Percentiles rank a stretch among this genome's conserved stretches.
Conservation (phyloP, 2,329 filamentous ascomycete genomes). For the Fusarium sp. region DNA sequence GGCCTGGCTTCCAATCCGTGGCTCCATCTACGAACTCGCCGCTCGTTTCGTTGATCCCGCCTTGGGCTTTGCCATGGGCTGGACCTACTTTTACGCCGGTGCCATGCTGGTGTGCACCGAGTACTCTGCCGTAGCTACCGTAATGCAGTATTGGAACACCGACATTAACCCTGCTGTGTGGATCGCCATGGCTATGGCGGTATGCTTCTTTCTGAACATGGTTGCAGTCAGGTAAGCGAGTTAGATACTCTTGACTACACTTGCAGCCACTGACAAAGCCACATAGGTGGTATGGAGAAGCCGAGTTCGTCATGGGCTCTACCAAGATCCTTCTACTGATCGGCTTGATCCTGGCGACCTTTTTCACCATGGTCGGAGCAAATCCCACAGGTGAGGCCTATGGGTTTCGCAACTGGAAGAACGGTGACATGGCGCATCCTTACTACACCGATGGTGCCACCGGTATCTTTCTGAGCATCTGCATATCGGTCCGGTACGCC, state of each 20-base stretch:
- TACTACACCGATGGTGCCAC: slow-evolving; percentile 60
- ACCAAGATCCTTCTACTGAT: slow-evolving; percentile 60
- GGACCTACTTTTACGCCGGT: slow-evolving; percentile 62
- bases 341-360: slow-evolving; percentile 71
- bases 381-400: slow-evolving; percentile 73
- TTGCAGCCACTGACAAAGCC: rapidly evolving
- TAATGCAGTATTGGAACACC: slow-evolving; percentile 59
- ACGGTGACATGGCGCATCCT: slow-evolving; percentile 48
- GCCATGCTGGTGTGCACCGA: slow-evolving; percentile 60
- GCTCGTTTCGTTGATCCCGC: slow-evolving; percentile 68
- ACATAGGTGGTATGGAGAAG: slow-evolving; percentile 54
- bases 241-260: slow-evolving; percentile 14
- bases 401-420: slow-evolving; percentile 69
- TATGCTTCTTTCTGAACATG: slow-evolving; percentile 61
- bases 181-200: slow-evolving; percentile 60
- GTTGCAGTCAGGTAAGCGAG: slow-evolving; percentile 56
- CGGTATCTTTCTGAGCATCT: slow-evolving; percentile 72
- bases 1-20: slow-evolving; percentile 65
- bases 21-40: slow-evolving; percentile 67
- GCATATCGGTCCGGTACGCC: slow-evolving; percentile 70
- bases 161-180: slow-evolving; percentile 60
- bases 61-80: slow-evolving; percentile 67
- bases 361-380: slow-evolving; percentile 76
- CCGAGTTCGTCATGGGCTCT: slow-evolving; percentile 68
- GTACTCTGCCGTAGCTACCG: slow-evolving; percentile 57